Percentiles rank a stretch among this genome's conserved stretches.
phyloP scores from a whole-genome alignment of 2,329 filamentous ascomycete genomes.

The Microdochium bolleyi region DNA sequence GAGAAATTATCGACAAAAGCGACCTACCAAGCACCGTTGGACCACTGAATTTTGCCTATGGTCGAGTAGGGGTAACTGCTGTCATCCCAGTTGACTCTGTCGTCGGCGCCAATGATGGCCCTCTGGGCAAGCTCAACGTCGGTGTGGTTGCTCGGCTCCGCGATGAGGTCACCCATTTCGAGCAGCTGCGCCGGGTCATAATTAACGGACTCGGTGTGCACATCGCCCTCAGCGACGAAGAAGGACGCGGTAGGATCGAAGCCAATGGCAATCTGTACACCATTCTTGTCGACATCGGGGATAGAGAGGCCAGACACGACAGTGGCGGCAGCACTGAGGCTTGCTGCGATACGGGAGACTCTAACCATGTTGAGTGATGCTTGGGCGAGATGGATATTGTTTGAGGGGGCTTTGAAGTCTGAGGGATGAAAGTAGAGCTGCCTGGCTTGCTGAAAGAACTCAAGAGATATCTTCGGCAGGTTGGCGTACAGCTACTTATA shows the following conservation, averaged over 20 bases:
- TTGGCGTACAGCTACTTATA: too few species aligned
- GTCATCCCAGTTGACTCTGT: slow-evolving; percentile 1
- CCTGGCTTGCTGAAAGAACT: too few species aligned
- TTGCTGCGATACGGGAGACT: neutral
- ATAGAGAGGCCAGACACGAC: neutral
- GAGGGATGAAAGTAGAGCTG: too few species aligned
- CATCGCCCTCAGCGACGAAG: neutral
- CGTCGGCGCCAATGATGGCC: slow-evolving; percentile 1
- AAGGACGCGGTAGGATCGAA: neutral
- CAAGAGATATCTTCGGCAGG: too few species aligned
- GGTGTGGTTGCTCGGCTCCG: neutral
- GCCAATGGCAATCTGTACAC: neutral
- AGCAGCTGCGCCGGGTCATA: neutral
- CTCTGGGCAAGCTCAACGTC: neutral
- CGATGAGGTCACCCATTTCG: neutral
- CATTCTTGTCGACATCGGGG: neutral
- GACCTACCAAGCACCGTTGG: slow-evolving; percentile 1
- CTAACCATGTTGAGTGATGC: neutral
- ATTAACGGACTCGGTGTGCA: neutral
- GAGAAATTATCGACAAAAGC: neutral
- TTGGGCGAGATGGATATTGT: too few species aligned
- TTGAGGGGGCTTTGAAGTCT: too few species aligned
- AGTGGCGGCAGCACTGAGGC: neutral
- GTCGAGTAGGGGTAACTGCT: slow-evolving; percentile 1
- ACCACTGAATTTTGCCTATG: slow-evolving; percentile 3